Base-by-base conservation (phyloP, 1,284 basidiomycete genomes). In the Fomitopsis palustris region DNA sequence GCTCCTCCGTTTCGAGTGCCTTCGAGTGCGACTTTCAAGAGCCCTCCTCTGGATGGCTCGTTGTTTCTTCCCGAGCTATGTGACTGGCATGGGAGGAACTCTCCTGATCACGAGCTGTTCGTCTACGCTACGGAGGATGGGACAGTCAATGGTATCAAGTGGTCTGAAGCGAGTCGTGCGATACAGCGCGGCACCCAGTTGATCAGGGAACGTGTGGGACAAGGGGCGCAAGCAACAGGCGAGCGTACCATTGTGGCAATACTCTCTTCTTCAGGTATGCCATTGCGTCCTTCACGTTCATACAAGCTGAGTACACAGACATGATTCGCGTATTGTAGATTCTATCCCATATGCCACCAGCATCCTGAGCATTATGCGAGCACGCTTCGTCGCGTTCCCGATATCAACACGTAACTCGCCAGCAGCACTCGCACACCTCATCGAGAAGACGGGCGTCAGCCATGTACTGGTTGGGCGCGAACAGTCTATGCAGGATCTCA, bases 331-430 rank as follows among this genome's bases (percentile, higher is more conserved):
- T 25, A 4, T 17, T 25, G n/a, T 14, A 73, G 74, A 77, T 57
- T 57, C 69, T 17, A 64, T 75, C 42, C 69, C 69, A 0, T 74
- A 70, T 55, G 63, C 65, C 17, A 64, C 69, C 4, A 38, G 65
- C 14, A 56, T 69, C 19, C 42, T 64, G 19, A 70, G 70, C 19
- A 66, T 75, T 17, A 58, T 66, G 39, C 65, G 63, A 14, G 63
- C 67, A 3, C 71, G 71, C 4, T 70, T 60, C 55, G 55, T 55
- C 1, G 62, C 64, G 4, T 78, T 78, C 60, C 68, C 71, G 0
- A 68, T 78, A 31, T 78, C 77, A 0, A 70, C 74, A 0, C 69
- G 77, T 27, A 78, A 78, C 56, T 77, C 76, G 1, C 61, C 70
- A 16, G 60, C 66, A 3, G 76, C 73, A 0, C 60, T 77, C 3